phyloP scores from a whole-genome alignment of 2,329 filamentous ascomycete species.

The Monosporascus sp. region DNA sequence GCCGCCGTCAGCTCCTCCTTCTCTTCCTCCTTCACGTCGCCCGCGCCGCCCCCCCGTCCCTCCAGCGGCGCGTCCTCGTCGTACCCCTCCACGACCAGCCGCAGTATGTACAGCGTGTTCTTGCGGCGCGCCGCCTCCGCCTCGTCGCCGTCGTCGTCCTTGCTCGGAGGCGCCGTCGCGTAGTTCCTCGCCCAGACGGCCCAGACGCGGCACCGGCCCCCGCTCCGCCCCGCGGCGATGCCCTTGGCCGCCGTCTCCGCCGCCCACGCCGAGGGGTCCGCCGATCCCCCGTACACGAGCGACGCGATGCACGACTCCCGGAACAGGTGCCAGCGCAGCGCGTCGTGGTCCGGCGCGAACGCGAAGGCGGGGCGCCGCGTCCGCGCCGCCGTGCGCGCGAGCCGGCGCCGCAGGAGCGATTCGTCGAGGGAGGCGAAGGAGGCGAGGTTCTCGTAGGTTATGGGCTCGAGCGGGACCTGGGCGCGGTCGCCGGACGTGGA shows the following conservation, averaged over 20 bases:
- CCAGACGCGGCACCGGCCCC: constrained; percentile 57
- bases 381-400: constrained; percentile 33
- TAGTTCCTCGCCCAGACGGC: constrained; percentile 67
- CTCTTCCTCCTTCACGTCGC: too few species aligned
- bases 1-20: constrained; percentile 42
- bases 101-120: constrained; percentile 65
- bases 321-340: constrained; percentile 71
- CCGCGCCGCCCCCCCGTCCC: too few species aligned
- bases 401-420: constrained; percentile 47
- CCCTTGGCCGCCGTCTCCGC: constrained; percentile 59
- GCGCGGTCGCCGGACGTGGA: constrained; percentile 8
- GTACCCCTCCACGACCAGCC: constrained; percentile 56
- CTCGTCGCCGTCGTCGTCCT: constrained; percentile 26
- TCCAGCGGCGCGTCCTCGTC: constrained; percentile 14
- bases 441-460: constrained; percentile 57
- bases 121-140: constrained; percentile 41
- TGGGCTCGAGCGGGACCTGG: constrained; percentile 16
- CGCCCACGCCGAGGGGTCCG: constrained; percentile 1
- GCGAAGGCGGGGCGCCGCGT: constrained; percentile 52
- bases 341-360: constrained; percentile 61
- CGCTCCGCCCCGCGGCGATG: constrained; percentile 34
- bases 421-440: constrained; percentile 62
- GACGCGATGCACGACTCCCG: constrained; percentile 74
- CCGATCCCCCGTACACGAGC: constrained; percentile 44
- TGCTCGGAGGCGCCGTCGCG: constrained; percentile 34